Evolutionary conservation across 805 yeast genomes (phyloP).

Genomic region (Nakazawaea anatomiae): DNA sequence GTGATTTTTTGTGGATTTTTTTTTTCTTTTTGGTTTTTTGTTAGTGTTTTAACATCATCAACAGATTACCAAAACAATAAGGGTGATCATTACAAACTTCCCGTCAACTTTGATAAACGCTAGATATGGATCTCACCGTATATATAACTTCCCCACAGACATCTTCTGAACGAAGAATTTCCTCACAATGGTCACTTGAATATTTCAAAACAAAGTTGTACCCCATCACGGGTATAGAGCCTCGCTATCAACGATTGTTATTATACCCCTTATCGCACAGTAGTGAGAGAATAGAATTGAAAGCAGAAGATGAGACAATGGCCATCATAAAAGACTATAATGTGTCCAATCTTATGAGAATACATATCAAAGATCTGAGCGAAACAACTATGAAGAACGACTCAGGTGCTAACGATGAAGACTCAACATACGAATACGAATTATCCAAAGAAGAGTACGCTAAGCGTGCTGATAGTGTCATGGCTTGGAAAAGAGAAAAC

Average conservation of each 20-base stretch:
- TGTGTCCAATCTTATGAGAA: slow-evolving; percentile 36
- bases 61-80: neutral
- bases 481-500: slow-evolving; percentile 69
- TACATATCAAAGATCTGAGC: slow-evolving; percentile 54
- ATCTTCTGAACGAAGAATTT: slow-evolving; percentile 62
- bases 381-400: slow-evolving; percentile 36
- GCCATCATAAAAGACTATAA: slow-evolving; percentile 20
- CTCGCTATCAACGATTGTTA: slow-evolving; percentile 44
- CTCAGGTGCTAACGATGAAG: slow-evolving; percentile 22
- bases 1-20: neutral
- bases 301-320: slow-evolving; percentile 10
- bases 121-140: slow-evolving; percentile 38
- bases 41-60: neutral
- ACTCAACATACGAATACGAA: slow-evolving; percentile 33
- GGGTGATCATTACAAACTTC: too few species aligned
- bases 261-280: slow-evolving; percentile 36
- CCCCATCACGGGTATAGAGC: slow-evolving; percentile 69
- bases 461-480: slow-evolving; percentile 53
- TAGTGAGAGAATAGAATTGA: slow-evolving; percentile 26
- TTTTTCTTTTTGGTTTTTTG: neutral
- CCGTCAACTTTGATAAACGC: neutral
- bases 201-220: slow-evolving; percentile 53
- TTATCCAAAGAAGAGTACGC: slow-evolving; percentile 60
- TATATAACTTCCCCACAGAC: slow-evolving; percentile 61
- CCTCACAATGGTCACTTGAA: slow-evolving; percentile 53